These are phyloP conservation scores for Suillus americanus DNA, from an alignment of 768 basidiomycete genomes.

Conservation along the genomic window DNA sequence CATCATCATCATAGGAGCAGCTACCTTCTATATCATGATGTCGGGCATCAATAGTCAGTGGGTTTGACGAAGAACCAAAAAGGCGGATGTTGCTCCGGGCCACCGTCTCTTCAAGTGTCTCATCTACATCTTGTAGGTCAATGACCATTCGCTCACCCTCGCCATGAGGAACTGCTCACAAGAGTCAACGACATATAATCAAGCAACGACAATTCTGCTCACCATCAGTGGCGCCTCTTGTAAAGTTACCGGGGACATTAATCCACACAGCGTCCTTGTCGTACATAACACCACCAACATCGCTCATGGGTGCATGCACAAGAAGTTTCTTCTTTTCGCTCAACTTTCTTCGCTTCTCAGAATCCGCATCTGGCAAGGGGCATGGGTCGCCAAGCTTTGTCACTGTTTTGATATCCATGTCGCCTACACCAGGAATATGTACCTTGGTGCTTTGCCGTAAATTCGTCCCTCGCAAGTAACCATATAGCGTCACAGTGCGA, in stretches of 20 bases:
- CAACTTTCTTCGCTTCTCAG: conserved; percentile 87
- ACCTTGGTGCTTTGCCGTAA: conserved; percentile 73
- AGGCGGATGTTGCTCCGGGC: conserved; percentile 79
- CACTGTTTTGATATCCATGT: conserved; percentile 74
- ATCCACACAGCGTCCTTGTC: conserved; percentile 99
- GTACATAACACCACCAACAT: conserved; percentile 93
- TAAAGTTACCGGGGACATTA: conserved; percentile 95
- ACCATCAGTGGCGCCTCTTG: conserved; percentile 71
- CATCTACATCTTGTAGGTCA: conserved; percentile 83
- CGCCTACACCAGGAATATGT: conserved; percentile 94
- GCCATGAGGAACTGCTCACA: conserved; percentile 64
- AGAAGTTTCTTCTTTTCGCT: conserved; percentile 93
- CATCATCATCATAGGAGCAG: conserved; percentile 35
- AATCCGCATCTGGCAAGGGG: conserved; percentile 87
- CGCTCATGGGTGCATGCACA: conserved; percentile 98
- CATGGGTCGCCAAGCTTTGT: conserved; percentile 89
- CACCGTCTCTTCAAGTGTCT: conserved; percentile 84
- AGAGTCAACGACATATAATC: neutral
- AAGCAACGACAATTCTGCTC: conserved; percentile 17
- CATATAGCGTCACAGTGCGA: conserved; percentile 91
- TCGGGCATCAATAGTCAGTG: conserved; percentile 48
- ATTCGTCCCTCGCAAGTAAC: conserved; percentile 91
- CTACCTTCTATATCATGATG: conserved; percentile 35
- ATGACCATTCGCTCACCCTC: conserved; percentile 99
- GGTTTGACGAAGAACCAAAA: conserved; percentile 77